These are phyloP conservation scores for Volvox reticuliferus DNA, from an alignment of 139 green algal genomes.

Conservation along the genomic window DNA sequence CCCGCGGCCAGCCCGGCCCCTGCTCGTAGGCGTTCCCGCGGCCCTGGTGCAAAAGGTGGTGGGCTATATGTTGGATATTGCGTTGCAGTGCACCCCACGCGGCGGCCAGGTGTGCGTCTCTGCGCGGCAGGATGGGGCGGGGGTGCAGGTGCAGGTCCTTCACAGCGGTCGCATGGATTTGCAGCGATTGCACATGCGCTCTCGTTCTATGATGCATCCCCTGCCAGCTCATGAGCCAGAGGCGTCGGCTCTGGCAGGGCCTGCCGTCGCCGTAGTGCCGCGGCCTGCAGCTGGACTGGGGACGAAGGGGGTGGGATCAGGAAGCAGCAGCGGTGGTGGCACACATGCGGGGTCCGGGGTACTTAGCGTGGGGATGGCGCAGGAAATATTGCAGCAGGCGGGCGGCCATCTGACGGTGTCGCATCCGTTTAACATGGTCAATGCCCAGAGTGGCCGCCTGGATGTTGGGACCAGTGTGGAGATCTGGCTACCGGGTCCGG, in stretches of 20 bases:
- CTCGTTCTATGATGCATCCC: not conserved
- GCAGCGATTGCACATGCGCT: constrained; percentile 37
- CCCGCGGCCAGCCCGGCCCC: constrained; percentile 47
- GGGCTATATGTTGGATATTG: constrained; percentile 53
- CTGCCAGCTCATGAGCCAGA: not conserved
- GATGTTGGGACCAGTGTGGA: constrained; percentile 56
- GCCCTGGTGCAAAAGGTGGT: constrained; percentile 22
- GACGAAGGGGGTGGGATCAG: too few relatives aligned
- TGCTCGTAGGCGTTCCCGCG: constrained; percentile 42
- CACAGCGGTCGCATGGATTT: constrained; percentile 54
- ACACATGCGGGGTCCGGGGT: constrained; percentile 21
- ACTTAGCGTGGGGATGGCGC: constrained; percentile 53
- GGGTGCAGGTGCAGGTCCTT: constrained; percentile 51
- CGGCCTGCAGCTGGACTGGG: not conserved
- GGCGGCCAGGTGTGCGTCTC: constrained; percentile 54
- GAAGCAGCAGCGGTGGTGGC: not conserved
- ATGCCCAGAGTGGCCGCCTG: constrained; percentile 50
- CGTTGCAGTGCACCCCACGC: constrained; percentile 61
- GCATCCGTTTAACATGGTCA: constrained; percentile 55
- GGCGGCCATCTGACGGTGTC: constrained; percentile 51
- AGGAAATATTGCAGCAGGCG: constrained; percentile 40
- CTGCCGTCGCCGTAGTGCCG: not conserved
- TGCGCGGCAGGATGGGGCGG: constrained; percentile 37
- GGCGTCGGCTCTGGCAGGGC: not conserved
- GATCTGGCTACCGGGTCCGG: constrained; percentile 55